Percentiles rank a stretch among this genome's conserved stretches.
Evolutionary conservation across 2,329 filamentous ascomycete genomes (phyloP).

Genomic region (Trichophyton equinum): DNA sequence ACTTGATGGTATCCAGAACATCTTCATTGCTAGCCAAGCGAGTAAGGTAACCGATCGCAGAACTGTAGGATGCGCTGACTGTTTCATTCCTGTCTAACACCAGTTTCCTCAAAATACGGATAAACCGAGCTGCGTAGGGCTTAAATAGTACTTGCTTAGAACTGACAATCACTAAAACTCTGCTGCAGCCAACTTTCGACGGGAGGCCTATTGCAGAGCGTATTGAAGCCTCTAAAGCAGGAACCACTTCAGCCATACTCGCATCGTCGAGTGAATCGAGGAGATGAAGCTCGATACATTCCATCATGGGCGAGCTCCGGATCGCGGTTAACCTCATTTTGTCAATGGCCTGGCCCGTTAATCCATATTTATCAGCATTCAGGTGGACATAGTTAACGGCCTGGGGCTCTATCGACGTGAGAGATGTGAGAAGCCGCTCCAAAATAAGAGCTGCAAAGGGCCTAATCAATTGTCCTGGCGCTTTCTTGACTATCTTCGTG

Average conservation of each 20-base stretch:
- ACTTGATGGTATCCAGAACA: constrained; percentile 42
- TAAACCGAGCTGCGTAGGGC: constrained; percentile 61
- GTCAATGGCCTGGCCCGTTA: constrained; percentile 82
- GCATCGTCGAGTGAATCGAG: constrained; percentile 68
- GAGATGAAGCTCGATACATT: constrained; percentile 71
- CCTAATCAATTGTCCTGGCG: constrained; percentile 58
- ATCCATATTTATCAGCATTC: constrained; percentile 68
- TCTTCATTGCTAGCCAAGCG: constrained; percentile 49
- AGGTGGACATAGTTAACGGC: constrained; percentile 87
- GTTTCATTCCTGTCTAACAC: constrained; percentile 88
- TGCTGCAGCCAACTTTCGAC: constrained; percentile 81
- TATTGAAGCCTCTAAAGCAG: constrained; percentile 63
- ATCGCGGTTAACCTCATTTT: constrained; percentile 71
- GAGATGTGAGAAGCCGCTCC: constrained; percentile 63
- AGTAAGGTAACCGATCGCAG: constrained; percentile 73
- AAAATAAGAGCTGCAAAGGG: constrained; percentile 74
- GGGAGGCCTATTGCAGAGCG: constrained; percentile 81
- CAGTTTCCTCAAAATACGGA: constrained; percentile 66
- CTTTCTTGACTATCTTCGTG: constrained; percentile 79
- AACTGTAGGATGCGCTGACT: constrained; percentile 78
- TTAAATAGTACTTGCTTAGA: constrained; percentile 64
- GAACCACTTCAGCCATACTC: constrained; percentile 63
- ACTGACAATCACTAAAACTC: constrained; percentile 71
- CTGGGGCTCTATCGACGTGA: constrained; percentile 82
- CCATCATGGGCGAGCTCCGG: constrained; percentile 75